A percentile compares a stretch with the other conserved stretches of the same genome.
Evolutionary conservation across 208 protist genomes (phyloP).

Genomic region (Leishmania tarentolae): DNA sequence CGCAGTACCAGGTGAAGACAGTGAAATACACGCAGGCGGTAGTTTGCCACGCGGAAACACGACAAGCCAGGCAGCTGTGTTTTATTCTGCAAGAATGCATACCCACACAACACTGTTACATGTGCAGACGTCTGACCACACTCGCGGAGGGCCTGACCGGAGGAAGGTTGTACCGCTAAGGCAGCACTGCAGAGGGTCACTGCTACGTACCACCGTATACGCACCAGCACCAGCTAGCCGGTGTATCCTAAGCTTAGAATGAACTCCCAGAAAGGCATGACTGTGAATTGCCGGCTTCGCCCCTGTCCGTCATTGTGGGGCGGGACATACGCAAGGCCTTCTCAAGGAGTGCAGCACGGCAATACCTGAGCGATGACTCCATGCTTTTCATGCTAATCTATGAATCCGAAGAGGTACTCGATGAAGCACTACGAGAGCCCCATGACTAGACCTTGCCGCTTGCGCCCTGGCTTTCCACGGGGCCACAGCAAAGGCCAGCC

Average conservation of each 20-base stretch:
- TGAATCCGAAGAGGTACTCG: not conserved
- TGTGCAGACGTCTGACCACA: not conserved
- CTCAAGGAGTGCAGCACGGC: not conserved
- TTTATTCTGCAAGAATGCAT: no score
- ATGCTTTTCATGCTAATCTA: not conserved
- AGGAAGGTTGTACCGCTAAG: not conserved
- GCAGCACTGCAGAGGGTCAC: not conserved
- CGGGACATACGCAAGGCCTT: not conserved
- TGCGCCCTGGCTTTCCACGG: no score
- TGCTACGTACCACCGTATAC: not conserved
- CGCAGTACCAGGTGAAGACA: no score
- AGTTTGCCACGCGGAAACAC: not conserved
- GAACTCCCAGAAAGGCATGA: not conserved
- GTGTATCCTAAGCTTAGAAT: not conserved
- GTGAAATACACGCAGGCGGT: not conserved
- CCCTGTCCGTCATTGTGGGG: not conserved
- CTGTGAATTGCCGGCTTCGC: not conserved
- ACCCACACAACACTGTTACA: no score
- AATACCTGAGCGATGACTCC: not conserved
- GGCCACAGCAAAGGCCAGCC: not conserved
- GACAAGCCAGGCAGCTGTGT: no score
- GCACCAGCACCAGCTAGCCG: not conserved
- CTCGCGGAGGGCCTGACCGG: not conserved
- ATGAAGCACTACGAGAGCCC: not conserved
- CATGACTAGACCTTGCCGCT: not conserved